Percentiles rank a stretch among this genome's conserved stretches.
phyloP scores from a whole-genome alignment of 2,329 filamentous ascomycete genomes.

The Blastomyces emzantsi region DNA sequence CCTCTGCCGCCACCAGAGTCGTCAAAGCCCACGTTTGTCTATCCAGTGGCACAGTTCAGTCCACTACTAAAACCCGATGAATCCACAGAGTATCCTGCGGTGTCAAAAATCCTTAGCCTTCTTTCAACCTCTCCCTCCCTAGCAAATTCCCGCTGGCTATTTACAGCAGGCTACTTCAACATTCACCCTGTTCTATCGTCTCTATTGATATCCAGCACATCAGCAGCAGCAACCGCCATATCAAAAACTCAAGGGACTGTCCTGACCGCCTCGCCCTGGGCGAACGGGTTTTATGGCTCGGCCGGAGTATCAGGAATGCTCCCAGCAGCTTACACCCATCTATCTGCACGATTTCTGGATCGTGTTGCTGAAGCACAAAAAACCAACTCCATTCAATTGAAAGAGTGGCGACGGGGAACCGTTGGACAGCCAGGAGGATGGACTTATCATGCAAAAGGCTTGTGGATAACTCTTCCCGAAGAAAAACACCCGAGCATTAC shows the following conservation, averaged over 20 bases:
- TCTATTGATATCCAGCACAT: slow-evolving; percentile 63
- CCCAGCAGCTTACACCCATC: slow-evolving; percentile 82
- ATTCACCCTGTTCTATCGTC: slow-evolving; percentile 76
- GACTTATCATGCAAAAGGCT: slow-evolving; percentile 96
- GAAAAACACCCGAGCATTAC: slow-evolving; percentile 63
- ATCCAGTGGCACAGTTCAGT: slow-evolving; percentile 80
- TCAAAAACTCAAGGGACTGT: slow-evolving; percentile 58
- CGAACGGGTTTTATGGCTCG: slow-evolving; percentile 91
- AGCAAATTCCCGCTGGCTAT: slow-evolving; percentile 72
- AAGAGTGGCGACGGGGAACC: slow-evolving; percentile 79
- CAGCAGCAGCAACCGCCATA: slow-evolving; percentile 23
- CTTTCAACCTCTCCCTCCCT: slow-evolving; percentile 55
- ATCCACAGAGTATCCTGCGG: slow-evolving; percentile 79
- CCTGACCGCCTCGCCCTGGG: slow-evolving; percentile 83
- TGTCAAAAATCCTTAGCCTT: slow-evolving; percentile 63
- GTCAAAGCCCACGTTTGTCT: slow-evolving; percentile 61
- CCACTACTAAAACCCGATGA: slow-evolving; percentile 68
- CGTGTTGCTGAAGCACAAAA: slow-evolving; percentile 47
- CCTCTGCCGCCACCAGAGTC: slow-evolving; percentile 23
- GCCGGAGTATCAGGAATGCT: slow-evolving; percentile 82
- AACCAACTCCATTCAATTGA: slow-evolving; percentile 56
- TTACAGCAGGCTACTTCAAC: slow-evolving; percentile 98
- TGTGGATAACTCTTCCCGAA: slow-evolving; percentile 65
- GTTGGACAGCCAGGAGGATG: slow-evolving; percentile 76
- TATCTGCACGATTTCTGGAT: slow-evolving; percentile 72